These are phyloP conservation scores for Chrysosporium keratinophilum DNA, from an alignment of 2,329 filamentous ascomycete genomes.

Conservation along the genomic window DNA sequence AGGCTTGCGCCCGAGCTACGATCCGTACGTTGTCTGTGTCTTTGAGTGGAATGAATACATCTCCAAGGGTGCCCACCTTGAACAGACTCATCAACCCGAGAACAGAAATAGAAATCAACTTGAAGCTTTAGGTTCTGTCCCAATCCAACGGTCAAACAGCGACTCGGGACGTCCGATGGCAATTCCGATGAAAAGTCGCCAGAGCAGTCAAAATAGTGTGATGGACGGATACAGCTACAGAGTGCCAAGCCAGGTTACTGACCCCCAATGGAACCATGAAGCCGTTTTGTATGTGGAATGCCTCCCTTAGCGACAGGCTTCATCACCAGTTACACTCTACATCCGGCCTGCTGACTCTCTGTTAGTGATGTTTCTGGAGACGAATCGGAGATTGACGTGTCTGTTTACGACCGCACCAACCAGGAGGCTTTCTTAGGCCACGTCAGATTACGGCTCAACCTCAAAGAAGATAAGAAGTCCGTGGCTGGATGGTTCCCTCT, in stretches of 20 bases:
- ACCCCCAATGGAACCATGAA: conserved; percentile 91
- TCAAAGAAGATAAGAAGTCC: conserved; percentile 57
- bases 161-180: conserved; percentile 79
- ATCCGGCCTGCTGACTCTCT: conserved; percentile 22
- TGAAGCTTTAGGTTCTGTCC: conserved; percentile 36
- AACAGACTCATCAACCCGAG: conserved; percentile 52
- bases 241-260: conserved; percentile 57
- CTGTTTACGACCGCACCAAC: conserved; percentile 77
- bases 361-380: conserved; percentile 82
- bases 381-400: conserved; percentile 82
- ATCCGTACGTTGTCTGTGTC: conserved; percentile 92
- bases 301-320: neutral
- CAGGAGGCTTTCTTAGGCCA: conserved; percentile 89
- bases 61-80: conserved; percentile 66
- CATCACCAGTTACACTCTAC: neutral
- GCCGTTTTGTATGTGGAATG: conserved; percentile 64
- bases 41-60: conserved; percentile 97
- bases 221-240: conserved; percentile 53
- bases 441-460: conserved; percentile 65
- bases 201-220: conserved; percentile 88
- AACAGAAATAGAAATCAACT: conserved; percentile 39
- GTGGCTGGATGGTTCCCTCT: conserved; percentile 80
- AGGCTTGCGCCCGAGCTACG: conserved; percentile 67
- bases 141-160: conserved; percentile 61
- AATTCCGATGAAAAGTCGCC: conserved; percentile 92